Evolutionary conservation across 202 grass and related monocot species (phyloP).

Genomic region (Setaria italica): DNA sequence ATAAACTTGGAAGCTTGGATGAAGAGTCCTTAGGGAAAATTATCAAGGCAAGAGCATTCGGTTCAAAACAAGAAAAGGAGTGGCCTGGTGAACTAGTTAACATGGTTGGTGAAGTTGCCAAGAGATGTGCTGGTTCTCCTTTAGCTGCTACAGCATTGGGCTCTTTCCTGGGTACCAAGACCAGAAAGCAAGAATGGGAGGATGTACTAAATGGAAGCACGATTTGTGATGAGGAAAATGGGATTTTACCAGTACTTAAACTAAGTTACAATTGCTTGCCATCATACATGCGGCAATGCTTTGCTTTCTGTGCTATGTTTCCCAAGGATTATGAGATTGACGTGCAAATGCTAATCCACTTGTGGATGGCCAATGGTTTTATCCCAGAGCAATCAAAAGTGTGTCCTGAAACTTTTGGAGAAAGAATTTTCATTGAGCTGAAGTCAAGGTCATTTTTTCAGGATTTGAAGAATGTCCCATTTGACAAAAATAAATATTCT

Average conservation of each 20-base stretch:
- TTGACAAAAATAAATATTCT: too few species aligned
- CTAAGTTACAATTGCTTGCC: conserved; percentile 23
- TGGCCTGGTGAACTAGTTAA: accelerated
- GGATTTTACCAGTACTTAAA: conserved; percentile 4
- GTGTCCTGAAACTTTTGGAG: too few species aligned
- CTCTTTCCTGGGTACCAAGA: conserved; percentile 17
- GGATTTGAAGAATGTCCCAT: too few species aligned
- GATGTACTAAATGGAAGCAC: not conserved
- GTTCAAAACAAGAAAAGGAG: not conserved
- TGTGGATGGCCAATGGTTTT: too few species aligned
- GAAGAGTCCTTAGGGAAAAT: conserved; percentile 11
- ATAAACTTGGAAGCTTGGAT: not conserved
- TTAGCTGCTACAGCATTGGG: conserved; percentile 37
- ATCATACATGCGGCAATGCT: conserved; percentile 38
- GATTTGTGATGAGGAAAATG: not conserved
- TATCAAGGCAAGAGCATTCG: conserved; percentile 33
- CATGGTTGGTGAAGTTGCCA: conserved; percentile 25
- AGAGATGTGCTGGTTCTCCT: conserved; percentile 44
- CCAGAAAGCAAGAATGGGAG: conserved; percentile 18
- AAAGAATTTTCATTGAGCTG: too few species aligned
- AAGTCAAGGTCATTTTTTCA: too few species aligned
- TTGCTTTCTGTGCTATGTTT: conserved; percentile 47
- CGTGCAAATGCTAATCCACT: too few species aligned
- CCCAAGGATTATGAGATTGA: too few species aligned
- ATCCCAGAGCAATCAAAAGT: too few species aligned